These are phyloP conservation scores for Leishmania tropica DNA, from an alignment of 208 protist species.

Conservation along the genomic window DNA sequence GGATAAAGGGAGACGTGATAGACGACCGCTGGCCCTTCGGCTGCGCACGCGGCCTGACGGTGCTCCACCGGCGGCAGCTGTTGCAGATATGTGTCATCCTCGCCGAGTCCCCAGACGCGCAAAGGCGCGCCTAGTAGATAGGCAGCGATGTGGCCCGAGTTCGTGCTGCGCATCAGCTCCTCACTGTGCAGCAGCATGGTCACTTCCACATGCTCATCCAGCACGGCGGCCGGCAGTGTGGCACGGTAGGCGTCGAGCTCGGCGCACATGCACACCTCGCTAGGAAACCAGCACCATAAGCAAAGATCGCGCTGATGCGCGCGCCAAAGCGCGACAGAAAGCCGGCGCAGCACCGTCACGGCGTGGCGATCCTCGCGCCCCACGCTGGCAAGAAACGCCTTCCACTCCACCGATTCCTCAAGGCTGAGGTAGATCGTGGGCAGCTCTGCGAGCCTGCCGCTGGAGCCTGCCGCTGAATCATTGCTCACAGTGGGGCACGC, in stretches of 20 bases:
- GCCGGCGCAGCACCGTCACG: slow-evolving; percentile 59
- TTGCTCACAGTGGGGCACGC: neutral
- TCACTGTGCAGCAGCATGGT: slow-evolving; percentile 81
- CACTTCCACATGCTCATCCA: slow-evolving; percentile 37
- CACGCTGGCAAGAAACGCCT: slow-evolving; percentile 46
- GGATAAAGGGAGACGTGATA: slow-evolving; percentile 58
- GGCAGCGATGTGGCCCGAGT: slow-evolving; percentile 85
- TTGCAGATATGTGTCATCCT: slow-evolving; percentile 59
- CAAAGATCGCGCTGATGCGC: slow-evolving; percentile 52
- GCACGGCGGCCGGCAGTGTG: slow-evolving; percentile 26
- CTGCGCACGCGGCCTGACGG: neutral
- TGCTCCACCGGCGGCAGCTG: slow-evolving; percentile 3
- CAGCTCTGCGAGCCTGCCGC: neutral
- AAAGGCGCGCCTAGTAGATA: slow-evolving; percentile 68
- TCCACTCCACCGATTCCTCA: slow-evolving; percentile 73
- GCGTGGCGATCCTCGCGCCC: slow-evolving; percentile 37
- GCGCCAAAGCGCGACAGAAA: slow-evolving; percentile 54
- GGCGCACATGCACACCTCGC: slow-evolving; percentile 65
- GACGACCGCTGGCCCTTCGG: neutral
- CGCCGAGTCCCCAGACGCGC: slow-evolving; percentile 71
- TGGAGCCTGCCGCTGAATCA: neutral
- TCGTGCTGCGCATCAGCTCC: slow-evolving; percentile 85
- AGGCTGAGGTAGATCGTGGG: slow-evolving; percentile 64
- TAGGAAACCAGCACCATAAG: slow-evolving; percentile 83
- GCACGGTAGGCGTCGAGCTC: slow-evolving; percentile 47